These are phyloP conservation scores for Rhizopogon salebrosus DNA, from an alignment of 768 basidiomycete species.

Conservation along the genomic window DNA sequence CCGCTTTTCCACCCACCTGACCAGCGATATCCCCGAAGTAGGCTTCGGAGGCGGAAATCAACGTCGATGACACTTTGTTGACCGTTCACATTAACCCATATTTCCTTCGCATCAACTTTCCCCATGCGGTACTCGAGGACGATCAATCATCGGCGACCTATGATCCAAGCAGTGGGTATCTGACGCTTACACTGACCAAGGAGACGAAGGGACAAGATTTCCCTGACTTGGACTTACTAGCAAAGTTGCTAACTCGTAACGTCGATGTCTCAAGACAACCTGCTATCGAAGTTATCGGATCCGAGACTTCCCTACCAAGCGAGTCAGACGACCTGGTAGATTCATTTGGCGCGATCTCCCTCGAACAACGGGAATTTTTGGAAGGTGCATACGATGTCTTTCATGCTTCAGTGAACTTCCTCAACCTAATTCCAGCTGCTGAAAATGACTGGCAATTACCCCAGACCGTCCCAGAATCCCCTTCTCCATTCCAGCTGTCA, in stretches of 20 bases:
- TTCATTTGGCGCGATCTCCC: constrained; percentile 39
- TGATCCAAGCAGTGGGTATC: constrained; percentile 72
- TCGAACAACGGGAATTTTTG: constrained; percentile 50
- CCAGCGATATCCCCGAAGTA: constrained; percentile 29
- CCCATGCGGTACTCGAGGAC: constrained; percentile 60
- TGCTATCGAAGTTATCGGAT: constrained; percentile 55
- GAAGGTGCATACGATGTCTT: constrained; percentile 36
- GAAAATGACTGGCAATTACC: constrained; percentile 77
- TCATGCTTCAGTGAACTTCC: constrained; percentile 4
- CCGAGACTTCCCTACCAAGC: constrained; percentile 19
- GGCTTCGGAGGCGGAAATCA: constrained; percentile 79
- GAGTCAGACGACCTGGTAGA: constrained; percentile 38
- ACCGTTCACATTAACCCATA: constrained; percentile 80
- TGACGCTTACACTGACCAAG: constrained; percentile 72
- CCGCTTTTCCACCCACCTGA: background rate
- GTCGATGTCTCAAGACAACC: constrained; percentile 28
- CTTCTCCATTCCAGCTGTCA: constrained; percentile 33
- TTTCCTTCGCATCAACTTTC: constrained; percentile 75
- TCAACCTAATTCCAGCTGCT: constrained; percentile 44
- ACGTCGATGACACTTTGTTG: constrained; percentile 65
- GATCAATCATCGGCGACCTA: constrained; percentile 64
- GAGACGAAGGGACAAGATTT: constrained; percentile 61
- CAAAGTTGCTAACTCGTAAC: constrained; percentile 65
- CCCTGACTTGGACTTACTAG: constrained; percentile 71
- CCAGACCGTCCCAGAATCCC: constrained; percentile 48